These are phyloP conservation scores for Solanum neorickii DNA, from an alignment of 257 asterid species.

Conservation along the genomic window DNA sequence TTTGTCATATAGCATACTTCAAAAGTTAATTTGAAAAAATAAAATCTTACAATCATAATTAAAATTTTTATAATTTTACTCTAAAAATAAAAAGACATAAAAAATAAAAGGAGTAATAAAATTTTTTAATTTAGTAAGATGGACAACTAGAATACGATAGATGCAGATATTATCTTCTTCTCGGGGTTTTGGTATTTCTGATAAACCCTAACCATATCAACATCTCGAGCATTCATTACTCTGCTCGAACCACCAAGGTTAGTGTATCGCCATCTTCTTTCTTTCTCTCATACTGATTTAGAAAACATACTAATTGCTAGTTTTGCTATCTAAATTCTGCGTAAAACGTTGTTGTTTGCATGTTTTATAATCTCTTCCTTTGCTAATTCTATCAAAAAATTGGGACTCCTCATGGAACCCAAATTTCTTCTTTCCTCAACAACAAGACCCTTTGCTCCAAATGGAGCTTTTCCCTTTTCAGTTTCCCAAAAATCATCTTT, in stretches of 20 bases:
- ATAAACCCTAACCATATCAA: slow-evolving; percentile 39
- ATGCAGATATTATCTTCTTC: not conserved
- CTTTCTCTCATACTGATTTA: not conserved
- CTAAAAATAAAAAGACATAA: too few relatives aligned
- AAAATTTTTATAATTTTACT: too few relatives aligned
- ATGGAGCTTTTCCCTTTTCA: slow-evolving; percentile 35
- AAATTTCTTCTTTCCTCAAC: slow-evolving; percentile 36
- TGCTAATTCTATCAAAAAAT: slow-evolving; percentile 1
- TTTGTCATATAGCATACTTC: too few relatives aligned
- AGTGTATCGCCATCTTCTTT: slow-evolving; percentile 11
- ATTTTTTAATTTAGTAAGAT: too few relatives aligned
- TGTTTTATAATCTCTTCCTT: slow-evolving; percentile 2
- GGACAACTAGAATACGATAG: not conserved
- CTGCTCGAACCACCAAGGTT: slow-evolving; percentile 11
- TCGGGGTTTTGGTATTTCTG: slow-evolving; percentile 23
- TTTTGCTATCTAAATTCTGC: not conserved
- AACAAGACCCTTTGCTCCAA: slow-evolving; percentile 36
- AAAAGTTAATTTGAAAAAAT: too few relatives aligned
- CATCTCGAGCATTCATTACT: not conserved
- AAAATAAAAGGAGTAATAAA: too few relatives aligned
- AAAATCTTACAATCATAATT: accelerated
- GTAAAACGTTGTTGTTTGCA: not conserved
- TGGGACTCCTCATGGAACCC: slow-evolving; percentile 45
- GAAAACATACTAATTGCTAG: not conserved
- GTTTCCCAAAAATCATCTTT: slow-evolving; percentile 30